These are phyloP conservation scores for Lyophyllum atratum DNA, from an alignment of 768 basidiomycete genomes.

Conservation along the genomic window DNA sequence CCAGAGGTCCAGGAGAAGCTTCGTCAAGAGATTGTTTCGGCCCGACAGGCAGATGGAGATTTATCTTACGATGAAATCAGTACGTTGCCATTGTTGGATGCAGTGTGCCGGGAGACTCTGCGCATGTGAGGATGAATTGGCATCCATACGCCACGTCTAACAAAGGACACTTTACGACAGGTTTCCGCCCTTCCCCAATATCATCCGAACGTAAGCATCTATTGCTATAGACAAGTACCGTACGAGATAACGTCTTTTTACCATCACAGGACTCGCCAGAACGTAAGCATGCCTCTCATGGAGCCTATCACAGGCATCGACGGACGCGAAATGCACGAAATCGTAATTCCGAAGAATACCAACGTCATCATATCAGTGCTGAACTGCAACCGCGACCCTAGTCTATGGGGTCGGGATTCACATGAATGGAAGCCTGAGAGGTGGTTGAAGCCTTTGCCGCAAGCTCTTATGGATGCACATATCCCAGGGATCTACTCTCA, in stretches of 20 bases:
- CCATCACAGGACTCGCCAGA: background rate
- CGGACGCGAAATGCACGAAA: background rate
- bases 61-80: constrained; percentile 28
- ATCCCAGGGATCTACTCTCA: background rate
- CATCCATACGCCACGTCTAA: background rate
- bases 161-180: constrained; percentile 3
- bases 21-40: constrained; percentile 25
- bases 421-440: constrained; percentile 26
- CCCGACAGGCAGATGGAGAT: constrained; percentile 7
- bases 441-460: constrained; percentile 22
- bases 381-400: constrained; percentile 4
- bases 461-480: constrained; percentile 16
- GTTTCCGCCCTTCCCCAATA: constrained; percentile 22
- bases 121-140: constrained; percentile 25
- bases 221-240: background rate
- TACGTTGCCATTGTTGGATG: constrained; percentile 32
- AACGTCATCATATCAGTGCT: background rate
- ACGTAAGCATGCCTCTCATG: background rate
- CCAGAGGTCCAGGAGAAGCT: constrained; percentile 33
- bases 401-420: constrained; percentile 16
- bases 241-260: background rate
- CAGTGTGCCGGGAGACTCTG: constrained; percentile 35
- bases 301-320: background rate
- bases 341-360: background rate
- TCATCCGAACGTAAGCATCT: constrained; percentile 15